phyloP scores from a whole-genome alignment of 148 eudicot species.

The Chenopodium quinoa region DNA sequence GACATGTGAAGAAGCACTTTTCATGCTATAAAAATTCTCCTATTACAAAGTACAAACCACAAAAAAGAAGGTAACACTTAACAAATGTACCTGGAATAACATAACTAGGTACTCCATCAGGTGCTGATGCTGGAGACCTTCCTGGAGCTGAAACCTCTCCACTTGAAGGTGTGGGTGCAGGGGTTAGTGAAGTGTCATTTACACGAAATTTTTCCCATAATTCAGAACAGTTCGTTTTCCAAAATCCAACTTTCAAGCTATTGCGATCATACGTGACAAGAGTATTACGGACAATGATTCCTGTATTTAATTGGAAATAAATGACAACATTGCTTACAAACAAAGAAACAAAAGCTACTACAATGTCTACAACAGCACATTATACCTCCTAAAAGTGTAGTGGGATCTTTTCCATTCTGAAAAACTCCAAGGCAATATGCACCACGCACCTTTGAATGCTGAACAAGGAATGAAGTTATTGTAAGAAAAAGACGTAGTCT shows the following conservation, averaged over 20 bases:
- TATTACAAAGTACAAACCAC: background rate
- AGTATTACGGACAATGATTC: conserved; percentile 87
- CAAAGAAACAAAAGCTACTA: background rate
- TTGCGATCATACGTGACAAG: conserved; percentile 90
- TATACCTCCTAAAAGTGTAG: conserved; percentile 94
- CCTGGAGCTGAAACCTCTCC: conserved; percentile 32
- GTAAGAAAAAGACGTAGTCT: background rate
- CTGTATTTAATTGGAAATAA: conserved; percentile 28
- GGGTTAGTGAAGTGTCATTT: conserved; percentile 40
- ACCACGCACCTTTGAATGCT: conserved; percentile 87
- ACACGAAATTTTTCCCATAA: conserved; percentile 67
- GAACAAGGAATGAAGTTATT: conserved; percentile 11
- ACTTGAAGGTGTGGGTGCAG: conserved; percentile 25
- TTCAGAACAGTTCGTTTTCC: conserved; percentile 97
- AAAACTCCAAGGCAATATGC: conserved; percentile 94
- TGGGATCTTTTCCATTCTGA: conserved; percentile 86
- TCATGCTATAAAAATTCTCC: background rate
- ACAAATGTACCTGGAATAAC: conserved; percentile 46
- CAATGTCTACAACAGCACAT: background rate
- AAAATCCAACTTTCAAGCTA: conserved; percentile 75
- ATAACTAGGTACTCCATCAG: conserved; percentile 34
- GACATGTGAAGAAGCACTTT: background rate
- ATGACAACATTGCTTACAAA: background rate
- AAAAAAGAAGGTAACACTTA: background rate
- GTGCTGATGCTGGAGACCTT: conserved; percentile 50